These are phyloP conservation scores for Naganishia liquefaciens DNA, from an alignment of 1,284 basidiomycete species.

Conservation along the genomic window DNA sequence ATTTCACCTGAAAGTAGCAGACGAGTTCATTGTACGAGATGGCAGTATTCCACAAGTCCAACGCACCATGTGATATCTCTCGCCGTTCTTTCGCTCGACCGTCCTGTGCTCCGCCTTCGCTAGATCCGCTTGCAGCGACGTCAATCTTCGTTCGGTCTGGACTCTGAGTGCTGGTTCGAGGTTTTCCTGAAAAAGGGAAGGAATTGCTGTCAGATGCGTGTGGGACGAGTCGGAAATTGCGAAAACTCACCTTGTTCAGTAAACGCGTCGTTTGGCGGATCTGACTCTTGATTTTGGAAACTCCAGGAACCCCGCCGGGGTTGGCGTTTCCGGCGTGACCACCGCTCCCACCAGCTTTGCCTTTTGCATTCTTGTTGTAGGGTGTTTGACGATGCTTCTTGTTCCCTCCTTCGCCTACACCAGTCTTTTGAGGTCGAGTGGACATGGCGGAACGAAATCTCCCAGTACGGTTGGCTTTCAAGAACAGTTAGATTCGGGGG, in stretches of 20 bases:
- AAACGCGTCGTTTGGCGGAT: constrained; percentile 75
- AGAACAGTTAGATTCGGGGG: background rate
- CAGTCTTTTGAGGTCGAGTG: constrained; percentile 13
- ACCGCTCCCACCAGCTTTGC: constrained; percentile 10
- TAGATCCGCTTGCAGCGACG: constrained; percentile 73
- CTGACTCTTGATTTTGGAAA: constrained; percentile 70
- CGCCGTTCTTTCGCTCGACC: constrained; percentile 71
- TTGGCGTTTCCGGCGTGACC: background rate
- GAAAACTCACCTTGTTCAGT: constrained; percentile 65
- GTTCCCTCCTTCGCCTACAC: constrained; percentile 10
- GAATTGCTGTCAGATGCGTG: background rate
- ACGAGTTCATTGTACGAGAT: background rate
- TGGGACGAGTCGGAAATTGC: constrained; percentile 1
- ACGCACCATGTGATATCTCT: constrained; percentile 70
- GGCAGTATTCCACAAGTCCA: background rate
- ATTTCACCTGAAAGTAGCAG: constrained; percentile 61
- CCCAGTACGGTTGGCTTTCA: background rate
- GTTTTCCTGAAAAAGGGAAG: constrained; percentile 60
- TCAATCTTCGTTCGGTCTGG: constrained; percentile 71
- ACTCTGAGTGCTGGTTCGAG: constrained; percentile 75
- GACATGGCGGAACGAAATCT: background rate
- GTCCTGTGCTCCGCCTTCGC: constrained; percentile 61
- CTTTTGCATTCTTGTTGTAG: constrained; percentile 26
- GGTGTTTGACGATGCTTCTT: constrained; percentile 27
- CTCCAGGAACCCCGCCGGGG: constrained; percentile 41